Evolutionary conservation across 1,139 yeast genomes (phyloP).

Genomic region (Saccharomyces hybrid): DNA sequence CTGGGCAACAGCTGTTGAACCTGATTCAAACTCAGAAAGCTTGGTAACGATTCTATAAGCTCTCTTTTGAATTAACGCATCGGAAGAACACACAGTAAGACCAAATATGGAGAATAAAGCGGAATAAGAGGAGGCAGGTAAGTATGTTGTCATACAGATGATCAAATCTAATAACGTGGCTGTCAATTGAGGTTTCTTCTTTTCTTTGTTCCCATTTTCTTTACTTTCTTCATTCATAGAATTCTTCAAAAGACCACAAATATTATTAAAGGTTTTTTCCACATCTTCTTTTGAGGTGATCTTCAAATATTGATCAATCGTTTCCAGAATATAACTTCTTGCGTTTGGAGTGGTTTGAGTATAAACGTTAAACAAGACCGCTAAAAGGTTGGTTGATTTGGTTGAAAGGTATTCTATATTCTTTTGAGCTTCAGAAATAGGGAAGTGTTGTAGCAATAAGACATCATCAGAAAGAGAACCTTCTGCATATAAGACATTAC

Average conservation of each 20-base stretch:
- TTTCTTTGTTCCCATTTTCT: conserved; percentile 22
- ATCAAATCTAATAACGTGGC: conserved; percentile 87
- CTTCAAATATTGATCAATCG: conserved; percentile 72
- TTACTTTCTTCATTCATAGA: conserved; percentile 60
- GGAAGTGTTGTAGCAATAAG: conserved; percentile 53
- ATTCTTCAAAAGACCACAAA: conserved; percentile 66
- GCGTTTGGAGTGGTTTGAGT: conserved; percentile 79
- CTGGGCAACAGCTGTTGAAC: conserved; percentile 43
- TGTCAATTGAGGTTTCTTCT: conserved; percentile 43
- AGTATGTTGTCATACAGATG: conserved; percentile 77
- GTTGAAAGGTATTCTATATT: conserved; percentile 57
- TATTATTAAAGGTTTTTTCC: conserved; percentile 72
- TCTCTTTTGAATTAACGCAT: conserved; percentile 78
- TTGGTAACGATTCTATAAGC: conserved; percentile 74
- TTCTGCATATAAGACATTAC: conserved; percentile 55
- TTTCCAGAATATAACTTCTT: conserved; percentile 76
- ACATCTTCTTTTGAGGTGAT: conserved; percentile 62
- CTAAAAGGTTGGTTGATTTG: conserved; percentile 66
- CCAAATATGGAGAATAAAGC: conserved; percentile 75
- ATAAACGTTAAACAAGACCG: conserved; percentile 86
- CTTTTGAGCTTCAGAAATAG: conserved; percentile 46
- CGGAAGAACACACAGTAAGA: conserved; percentile 50
- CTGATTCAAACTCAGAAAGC: conserved; percentile 62
- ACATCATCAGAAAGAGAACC: conserved; percentile 54
- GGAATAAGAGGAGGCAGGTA: conserved; percentile 62